Percentiles rank a stretch among this genome's conserved stretches.
These are phyloP conservation scores for Debaryomyces fabryi DNA, from an alignment of 1,139 yeast genomes.

Conservation along the genomic window DNA sequence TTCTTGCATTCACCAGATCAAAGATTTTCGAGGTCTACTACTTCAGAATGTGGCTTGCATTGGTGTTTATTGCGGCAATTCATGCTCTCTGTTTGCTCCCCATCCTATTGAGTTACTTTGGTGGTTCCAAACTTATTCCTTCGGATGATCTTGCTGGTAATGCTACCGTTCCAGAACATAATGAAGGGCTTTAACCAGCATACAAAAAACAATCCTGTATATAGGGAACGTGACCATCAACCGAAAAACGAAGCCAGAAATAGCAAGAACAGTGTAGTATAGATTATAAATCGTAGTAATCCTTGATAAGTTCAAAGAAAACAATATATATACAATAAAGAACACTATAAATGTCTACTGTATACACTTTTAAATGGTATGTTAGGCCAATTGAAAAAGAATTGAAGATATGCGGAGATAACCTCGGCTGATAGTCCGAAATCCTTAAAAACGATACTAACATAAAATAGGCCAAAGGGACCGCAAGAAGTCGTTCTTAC, in stretches of 20 bases:
- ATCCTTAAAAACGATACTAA: slow-evolving; percentile 15
- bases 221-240: slow-evolving; percentile 3
- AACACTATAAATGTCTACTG: slow-evolving; percentile 24
- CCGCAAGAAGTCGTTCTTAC: slow-evolving; percentile 73
- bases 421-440: background rate
- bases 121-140: slow-evolving; percentile 26
- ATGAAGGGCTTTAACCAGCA: background rate
- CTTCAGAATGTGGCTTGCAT: slow-evolving; percentile 93
- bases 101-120: slow-evolving; percentile 63
- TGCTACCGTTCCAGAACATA: background rate
- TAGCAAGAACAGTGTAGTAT: slow-evolving; percentile 7
- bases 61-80: slow-evolving; percentile 73
- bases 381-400: slow-evolving; percentile 11
- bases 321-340: slow-evolving; percentile 3
- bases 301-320: slow-evolving; percentile 6
- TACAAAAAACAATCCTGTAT: background rate
- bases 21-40: slow-evolving; percentile 89
- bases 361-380: slow-evolving; percentile 36
- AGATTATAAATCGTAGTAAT: slow-evolving; percentile 3
- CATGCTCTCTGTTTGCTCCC: slow-evolving; percentile 85
- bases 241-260: slow-evolving; percentile 1
- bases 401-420: background rate
- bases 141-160: background rate
- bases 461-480: slow-evolving; percentile 63
- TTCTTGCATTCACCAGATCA: slow-evolving; percentile 82